Conservation (phyloP, 139 green algal species). For the Chlamydomonas schloesseri region DNA sequence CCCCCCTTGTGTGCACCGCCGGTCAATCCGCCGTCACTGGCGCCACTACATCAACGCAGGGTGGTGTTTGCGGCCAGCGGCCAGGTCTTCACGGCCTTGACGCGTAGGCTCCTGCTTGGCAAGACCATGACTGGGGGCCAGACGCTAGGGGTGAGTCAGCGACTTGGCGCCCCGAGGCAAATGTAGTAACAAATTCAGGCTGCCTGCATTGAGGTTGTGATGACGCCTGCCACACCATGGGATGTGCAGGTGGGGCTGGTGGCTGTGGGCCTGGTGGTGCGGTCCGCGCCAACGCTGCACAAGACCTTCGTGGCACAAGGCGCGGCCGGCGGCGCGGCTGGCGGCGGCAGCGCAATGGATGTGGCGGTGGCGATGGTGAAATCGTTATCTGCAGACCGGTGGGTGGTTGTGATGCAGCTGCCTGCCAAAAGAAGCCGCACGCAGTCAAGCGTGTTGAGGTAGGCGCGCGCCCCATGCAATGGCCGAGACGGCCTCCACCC, state of each 20-base stretch:
- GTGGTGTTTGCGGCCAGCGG: slow-evolving; percentile 47
- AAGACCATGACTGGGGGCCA: slow-evolving; percentile 36
- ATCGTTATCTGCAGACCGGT: neutral
- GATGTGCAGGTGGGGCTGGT: slow-evolving; percentile 2
- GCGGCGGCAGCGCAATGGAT: neutral
- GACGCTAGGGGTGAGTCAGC: slow-evolving; percentile 1
- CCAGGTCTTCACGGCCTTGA: slow-evolving; percentile 46
- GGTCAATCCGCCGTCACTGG: too few species aligned
- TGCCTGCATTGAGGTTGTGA: neutral
- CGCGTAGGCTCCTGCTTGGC: slow-evolving; percentile 12
- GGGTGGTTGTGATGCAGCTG: too few species aligned
- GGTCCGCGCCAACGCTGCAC: neutral
- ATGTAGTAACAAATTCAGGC: too few species aligned
- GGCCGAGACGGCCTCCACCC: too few species aligned
- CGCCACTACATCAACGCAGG: slow-evolving; percentile 4
- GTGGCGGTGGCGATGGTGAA: neutral
- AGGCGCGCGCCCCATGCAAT: too few species aligned
- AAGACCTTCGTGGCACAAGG: too few species aligned
- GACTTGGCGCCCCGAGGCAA: too few species aligned
- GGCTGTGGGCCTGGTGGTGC: slow-evolving; percentile 20
- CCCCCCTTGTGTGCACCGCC: too few species aligned
- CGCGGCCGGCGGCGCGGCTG: neutral
- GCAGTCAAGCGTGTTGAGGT: too few species aligned
- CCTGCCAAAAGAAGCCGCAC: too few species aligned
- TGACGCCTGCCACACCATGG: too few species aligned